Evolutionary conservation across 805 yeast species (phyloP).

Genomic region (Myxozyma nipponensis): DNA sequence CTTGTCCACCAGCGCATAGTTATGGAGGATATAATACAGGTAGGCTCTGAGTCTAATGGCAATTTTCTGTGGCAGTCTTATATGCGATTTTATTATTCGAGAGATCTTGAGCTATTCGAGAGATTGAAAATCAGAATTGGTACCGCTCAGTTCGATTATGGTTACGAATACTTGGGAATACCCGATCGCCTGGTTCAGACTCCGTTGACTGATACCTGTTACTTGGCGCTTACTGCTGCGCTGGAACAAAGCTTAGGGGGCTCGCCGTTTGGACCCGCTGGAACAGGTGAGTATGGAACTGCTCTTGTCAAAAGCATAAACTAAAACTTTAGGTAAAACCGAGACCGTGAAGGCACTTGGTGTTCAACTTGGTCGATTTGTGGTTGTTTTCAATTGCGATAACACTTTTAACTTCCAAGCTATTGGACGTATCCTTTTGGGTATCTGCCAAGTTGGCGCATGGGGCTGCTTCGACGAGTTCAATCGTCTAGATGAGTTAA

Average conservation of each 20-base stretch:
- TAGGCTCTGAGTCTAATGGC: slow-evolving; percentile 14
- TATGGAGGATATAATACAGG: slow-evolving; percentile 28
- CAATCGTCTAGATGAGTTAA: slow-evolving; percentile 67
- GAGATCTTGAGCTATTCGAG: not conserved
- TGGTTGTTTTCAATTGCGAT: slow-evolving; percentile 86
- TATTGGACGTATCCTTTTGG: slow-evolving; percentile 70
- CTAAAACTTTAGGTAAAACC: slow-evolving; percentile 55
- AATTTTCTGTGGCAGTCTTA: slow-evolving; percentile 49
- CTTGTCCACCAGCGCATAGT: slow-evolving; percentile 55
- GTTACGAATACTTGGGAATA: slow-evolving; percentile 77
- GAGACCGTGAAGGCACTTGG: slow-evolving; percentile 86
- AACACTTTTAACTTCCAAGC: slow-evolving; percentile 79
- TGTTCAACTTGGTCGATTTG: slow-evolving; percentile 71
- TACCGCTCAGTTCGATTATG: slow-evolving; percentile 53
- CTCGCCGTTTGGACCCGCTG: slow-evolving; percentile 92
- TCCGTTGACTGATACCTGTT: slow-evolving; percentile 62
- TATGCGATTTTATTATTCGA: slow-evolving; percentile 48
- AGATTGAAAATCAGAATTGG: slow-evolving; percentile 47
- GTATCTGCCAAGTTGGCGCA: slow-evolving; percentile 77
- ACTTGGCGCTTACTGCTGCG: slow-evolving; percentile 68
- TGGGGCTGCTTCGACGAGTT: slow-evolving; percentile 98
- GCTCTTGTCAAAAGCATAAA: too few species aligned
- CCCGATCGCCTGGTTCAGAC: slow-evolving; percentile 73
- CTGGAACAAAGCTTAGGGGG: slow-evolving; percentile 76
- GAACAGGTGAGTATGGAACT: slow-evolving; percentile 59